Evolutionary conservation across 1,284 basidiomycete species (phyloP).

Genomic region (Trametes versicolor): DNA sequence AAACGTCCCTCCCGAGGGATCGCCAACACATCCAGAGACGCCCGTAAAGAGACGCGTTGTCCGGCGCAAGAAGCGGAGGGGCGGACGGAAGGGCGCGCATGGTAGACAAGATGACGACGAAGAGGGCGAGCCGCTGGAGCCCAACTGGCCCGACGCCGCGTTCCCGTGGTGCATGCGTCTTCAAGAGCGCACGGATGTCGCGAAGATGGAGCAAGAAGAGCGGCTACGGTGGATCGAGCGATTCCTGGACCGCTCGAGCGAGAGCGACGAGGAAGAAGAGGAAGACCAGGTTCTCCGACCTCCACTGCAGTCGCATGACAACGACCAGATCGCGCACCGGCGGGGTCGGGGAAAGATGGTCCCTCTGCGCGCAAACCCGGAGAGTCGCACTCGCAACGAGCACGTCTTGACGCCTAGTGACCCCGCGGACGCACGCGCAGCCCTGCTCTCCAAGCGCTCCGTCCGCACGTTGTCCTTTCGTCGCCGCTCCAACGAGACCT

Average conservation of each 20-base stretch:
- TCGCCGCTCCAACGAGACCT: conserved; percentile 43
- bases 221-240: conserved; percentile 65
- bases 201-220: conserved; percentile 64
- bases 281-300: conserved; percentile 49
- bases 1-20: conserved; percentile 53
- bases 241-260: conserved; percentile 68
- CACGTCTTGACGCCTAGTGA: conserved; percentile 63
- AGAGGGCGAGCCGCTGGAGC: conserved; percentile 48
- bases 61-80: conserved; percentile 47
- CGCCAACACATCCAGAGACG: conserved; percentile 38
- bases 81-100: conserved; percentile 29
- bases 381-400: conserved; percentile 36
- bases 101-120: conserved; percentile 27
- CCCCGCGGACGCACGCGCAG: conserved; percentile 76
- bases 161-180: conserved; percentile 78
- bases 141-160: conserved; percentile 79
- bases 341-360: conserved; percentile 70
- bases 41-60: conserved; percentile 47
- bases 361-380: conserved; percentile 56
- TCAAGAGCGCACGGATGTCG: conserved; percentile 60
- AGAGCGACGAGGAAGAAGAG: conserved; percentile 62
- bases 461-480: conserved; percentile 67
- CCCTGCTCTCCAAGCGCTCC: conserved; percentile 72
- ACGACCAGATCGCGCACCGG: conserved; percentile 46
- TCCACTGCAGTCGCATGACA: conserved; percentile 40